phyloP scores from a whole-genome alignment of 1,284 basidiomycete genomes.

The Ganoderma lucidum region DNA sequence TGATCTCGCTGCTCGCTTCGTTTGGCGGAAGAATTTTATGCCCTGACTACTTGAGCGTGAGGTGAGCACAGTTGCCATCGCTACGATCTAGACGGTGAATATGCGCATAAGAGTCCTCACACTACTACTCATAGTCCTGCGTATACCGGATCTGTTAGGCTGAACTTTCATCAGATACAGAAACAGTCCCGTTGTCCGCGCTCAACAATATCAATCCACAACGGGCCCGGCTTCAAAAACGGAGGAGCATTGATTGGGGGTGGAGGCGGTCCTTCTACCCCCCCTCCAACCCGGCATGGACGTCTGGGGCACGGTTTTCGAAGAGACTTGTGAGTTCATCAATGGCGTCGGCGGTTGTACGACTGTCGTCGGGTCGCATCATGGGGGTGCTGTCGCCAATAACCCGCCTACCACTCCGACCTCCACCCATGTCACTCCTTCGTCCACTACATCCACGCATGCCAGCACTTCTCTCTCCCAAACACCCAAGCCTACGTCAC shows the following conservation, averaged over 20 bases:
- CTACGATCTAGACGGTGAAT: background rate
- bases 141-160: background rate
- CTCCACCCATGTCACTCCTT: background rate
- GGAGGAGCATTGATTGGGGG: background rate
- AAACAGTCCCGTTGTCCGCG: background rate
- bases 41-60: background rate
- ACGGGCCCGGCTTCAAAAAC: background rate
- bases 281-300: background rate
- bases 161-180: background rate
- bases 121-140: background rate
- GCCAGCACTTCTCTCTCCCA: background rate
- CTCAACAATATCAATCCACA: background rate
- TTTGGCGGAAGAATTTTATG: background rate
- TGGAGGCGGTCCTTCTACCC: background rate
- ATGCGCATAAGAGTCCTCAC: background rate
- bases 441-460: background rate
- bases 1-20: background rate
- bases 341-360: background rate
- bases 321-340: background rate
- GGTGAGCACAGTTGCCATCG: background rate
- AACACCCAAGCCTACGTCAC: background rate
- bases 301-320: background rate
- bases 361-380: background rate
- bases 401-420: background rate
- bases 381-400: background rate